Evolutionary conservation across 768 basidiomycete species (phyloP), one percentile per base, ranked within the genome.

Genomic region (Psilocybe cubensis): DNA sequence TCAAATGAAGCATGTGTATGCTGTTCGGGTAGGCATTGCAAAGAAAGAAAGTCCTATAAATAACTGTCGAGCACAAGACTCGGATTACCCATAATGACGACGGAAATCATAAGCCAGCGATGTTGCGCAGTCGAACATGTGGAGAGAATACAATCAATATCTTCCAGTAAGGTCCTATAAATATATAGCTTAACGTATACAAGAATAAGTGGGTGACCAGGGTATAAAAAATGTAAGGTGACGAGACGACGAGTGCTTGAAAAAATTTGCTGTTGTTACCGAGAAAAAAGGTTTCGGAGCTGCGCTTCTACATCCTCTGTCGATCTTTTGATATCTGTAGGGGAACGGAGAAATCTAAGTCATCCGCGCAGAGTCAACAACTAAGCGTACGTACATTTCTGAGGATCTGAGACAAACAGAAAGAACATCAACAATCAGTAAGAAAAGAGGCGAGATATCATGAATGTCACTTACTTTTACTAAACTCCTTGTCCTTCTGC

Each of bases 401-500:
- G 80, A n/a, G 88, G 86, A 70, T 89, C 87, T 89, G 45, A 25
- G 38, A n/a, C 46, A n/a, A 29, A 43, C n/a, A 38, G 8, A 31
- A 29, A 54, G 46, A 58, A 20, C 12, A 25, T 24, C n/a, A 31
- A 17, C 52, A 51, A 53, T 35, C 56, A 52, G 11, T 24, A 64
- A 18, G 60, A 52, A 21, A 42, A 41, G 45, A 9, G 20, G 41
- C 20, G 62, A 11, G 31, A 52, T 54, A 31, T 31, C 53, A 14
- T 40, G 12, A 29, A 43, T 25, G 11, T 10, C 2, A 75, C 83
- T 66, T 61, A 92, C 92, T 91, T 75, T 89, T 91, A 69, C 91
- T 92, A 63, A 92, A 91, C 61, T 93, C 91, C 69, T 89, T 92
- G 41, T 91, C 91, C 33, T 79, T 79, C 64, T 89, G 85, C 68